phyloP scores from a whole-genome alignment of 1,284 basidiomycete species.

The Austroboletus novae-zelandiae region DNA sequence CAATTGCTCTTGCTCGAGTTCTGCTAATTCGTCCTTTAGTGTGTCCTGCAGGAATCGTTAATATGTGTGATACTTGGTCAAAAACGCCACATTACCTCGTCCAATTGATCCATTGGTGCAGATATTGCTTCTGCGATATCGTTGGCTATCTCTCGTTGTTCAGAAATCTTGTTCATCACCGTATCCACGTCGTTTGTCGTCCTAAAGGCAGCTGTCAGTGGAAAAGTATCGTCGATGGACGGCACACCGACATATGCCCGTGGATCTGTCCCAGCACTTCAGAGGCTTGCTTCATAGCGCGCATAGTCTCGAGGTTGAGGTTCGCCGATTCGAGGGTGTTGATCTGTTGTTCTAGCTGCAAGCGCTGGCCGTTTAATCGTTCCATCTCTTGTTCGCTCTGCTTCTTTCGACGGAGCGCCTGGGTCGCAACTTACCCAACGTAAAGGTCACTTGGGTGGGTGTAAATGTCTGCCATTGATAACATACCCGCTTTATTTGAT shows the following conservation, averaged over 20 bases:
- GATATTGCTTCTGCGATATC: conserved; percentile 97
- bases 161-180: conserved; percentile 88
- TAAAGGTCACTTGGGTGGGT: conserved; percentile 5
- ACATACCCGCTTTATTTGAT: conserved; percentile 89
- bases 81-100: conserved; percentile 61
- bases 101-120: conserved; percentile 67
- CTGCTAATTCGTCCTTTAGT: conserved; percentile 81
- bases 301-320: conserved; percentile 98
- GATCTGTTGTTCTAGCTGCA: conserved; percentile 96
- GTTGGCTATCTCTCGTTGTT: conserved; percentile 92
- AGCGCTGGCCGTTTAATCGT: conserved; percentile 78
- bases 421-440: conserved; percentile 52
- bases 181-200: conserved; percentile 90
- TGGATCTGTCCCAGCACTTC: conserved; percentile 93
- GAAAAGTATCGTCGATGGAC: not conserved
- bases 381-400: conserved; percentile 88
- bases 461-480: conserved; percentile 4
- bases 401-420: conserved; percentile 96
- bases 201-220: conserved; percentile 41
- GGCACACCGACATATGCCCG: conserved; percentile 74
- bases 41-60: conserved; percentile 59
- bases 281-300: conserved; percentile 95
- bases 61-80: not conserved
- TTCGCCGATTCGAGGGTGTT: conserved; percentile 98
- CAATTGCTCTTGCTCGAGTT: conserved; percentile 90